Percentiles rank a stretch among this genome's conserved stretches.
Conservation (phyloP, 805 yeast genomes). For the Wickerhamomyces silvicola region DNA sequence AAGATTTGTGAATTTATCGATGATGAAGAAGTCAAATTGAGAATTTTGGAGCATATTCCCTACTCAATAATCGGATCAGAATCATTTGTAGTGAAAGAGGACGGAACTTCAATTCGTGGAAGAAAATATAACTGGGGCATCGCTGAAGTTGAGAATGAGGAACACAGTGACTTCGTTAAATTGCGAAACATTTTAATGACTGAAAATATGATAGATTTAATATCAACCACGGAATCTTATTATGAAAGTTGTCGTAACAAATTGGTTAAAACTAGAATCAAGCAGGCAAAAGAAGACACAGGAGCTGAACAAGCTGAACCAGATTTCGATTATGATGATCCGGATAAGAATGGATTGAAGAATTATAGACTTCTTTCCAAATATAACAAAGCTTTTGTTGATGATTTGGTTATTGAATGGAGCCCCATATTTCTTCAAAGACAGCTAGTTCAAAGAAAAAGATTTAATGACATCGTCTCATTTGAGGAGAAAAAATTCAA, state of each 20-base stretch:
- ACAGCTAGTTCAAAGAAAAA: slow-evolving; percentile 37
- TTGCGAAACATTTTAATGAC: slow-evolving; percentile 62
- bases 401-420: slow-evolving; percentile 33
- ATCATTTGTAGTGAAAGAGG: slow-evolving; percentile 34
- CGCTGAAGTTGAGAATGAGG: slow-evolving; percentile 72
- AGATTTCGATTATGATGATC: slow-evolving; percentile 20
- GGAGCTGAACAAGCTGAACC: slow-evolving; percentile 5
- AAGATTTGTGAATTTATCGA: slow-evolving; percentile 47
- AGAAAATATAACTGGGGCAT: slow-evolving; percentile 82
- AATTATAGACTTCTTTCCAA: slow-evolving; percentile 34
- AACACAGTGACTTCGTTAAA: slow-evolving; percentile 68
- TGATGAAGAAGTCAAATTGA: slow-evolving; percentile 27
- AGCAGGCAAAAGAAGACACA: slow-evolving; percentile 18
- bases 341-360: slow-evolving; percentile 27
- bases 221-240: slow-evolving; percentile 66
- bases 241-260: slow-evolving; percentile 63
- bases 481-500: slow-evolving; percentile 51
- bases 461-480: slow-evolving; percentile 36
- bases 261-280: slow-evolving; percentile 44
- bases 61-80: slow-evolving; percentile 68
- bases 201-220: slow-evolving; percentile 70
- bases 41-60: slow-evolving; percentile 45
- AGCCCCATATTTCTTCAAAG: slow-evolving; percentile 41
- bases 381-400: slow-evolving; percentile 31
- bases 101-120: slow-evolving; percentile 55